Conservation (phyloP, 768 basidiomycete genomes). For the Termitomyces sp. region DNA sequence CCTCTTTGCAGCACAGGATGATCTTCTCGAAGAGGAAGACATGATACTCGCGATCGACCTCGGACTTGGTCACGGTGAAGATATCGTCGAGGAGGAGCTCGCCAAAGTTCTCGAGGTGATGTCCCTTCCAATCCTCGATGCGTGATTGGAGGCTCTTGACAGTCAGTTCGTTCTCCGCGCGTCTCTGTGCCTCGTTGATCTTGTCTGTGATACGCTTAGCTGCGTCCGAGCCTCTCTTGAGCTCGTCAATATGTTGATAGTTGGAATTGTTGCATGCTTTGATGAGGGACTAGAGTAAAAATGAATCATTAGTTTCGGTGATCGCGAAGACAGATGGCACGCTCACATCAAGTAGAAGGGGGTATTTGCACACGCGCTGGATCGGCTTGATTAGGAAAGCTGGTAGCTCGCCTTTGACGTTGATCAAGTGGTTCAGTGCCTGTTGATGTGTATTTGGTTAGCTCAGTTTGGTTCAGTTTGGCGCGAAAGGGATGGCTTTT, state of each 20-base stretch:
- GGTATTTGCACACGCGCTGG: slow-evolving; percentile 98
- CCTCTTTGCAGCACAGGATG: slow-evolving; percentile 98
- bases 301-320: slow-evolving; percentile 2
- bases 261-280: slow-evolving; percentile 62
- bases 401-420: slow-evolving; percentile 87
- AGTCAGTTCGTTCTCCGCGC: slow-evolving; percentile 87
- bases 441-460: slow-evolving; percentile 45
- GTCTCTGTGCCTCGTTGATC: slow-evolving; percentile 93
- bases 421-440: slow-evolving; percentile 82
- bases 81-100: slow-evolving; percentile 92
- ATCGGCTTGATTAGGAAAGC: slow-evolving; percentile 99
- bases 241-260: slow-evolving; percentile 74
- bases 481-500: slow-evolving; percentile 1
- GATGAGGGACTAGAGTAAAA: slow-evolving; percentile 56
- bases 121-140: slow-evolving; percentile 99
- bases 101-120: slow-evolving; percentile 92
- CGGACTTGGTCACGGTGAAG: slow-evolving; percentile 93
- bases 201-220: slow-evolving; percentile 92
- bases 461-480: slow-evolving; percentile 19
- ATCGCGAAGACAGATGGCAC: slow-evolving; percentile 13
- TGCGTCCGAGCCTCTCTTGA: slow-evolving; percentile 79
- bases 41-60: slow-evolving; percentile 96
- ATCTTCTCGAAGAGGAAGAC: slow-evolving; percentile 99
- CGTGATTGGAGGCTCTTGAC: slow-evolving; percentile 81
- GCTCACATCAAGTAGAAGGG: slow-evolving; percentile 85